These are phyloP conservation scores for Pythium phragmiticola DNA, from an alignment of 352 stramenopile species.

Conservation along the genomic window DNA sequence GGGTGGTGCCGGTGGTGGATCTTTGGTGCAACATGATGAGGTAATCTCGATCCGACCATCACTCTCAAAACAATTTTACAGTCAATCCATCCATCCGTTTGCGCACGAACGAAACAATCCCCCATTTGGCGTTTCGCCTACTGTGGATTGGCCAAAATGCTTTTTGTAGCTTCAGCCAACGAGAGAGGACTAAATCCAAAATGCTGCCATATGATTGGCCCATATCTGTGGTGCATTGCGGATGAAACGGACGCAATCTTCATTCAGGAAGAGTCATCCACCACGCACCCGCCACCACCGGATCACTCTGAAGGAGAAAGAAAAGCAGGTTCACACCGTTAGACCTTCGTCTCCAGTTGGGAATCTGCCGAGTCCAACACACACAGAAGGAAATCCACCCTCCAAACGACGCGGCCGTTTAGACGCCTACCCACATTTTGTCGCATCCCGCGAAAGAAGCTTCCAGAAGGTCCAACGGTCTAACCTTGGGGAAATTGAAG, in stretches of 20 bases:
- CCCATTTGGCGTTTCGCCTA: no score
- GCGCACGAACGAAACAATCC: no score
- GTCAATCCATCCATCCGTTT: no score
- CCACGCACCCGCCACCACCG: not conserved
- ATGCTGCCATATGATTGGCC: not conserved
- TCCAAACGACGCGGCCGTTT: not conserved
- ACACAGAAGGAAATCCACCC: not conserved
- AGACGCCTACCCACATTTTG: not conserved
- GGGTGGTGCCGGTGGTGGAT: not conserved
- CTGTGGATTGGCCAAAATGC: constrained; percentile 1
- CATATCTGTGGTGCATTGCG: not conserved
- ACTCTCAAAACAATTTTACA: not conserved
- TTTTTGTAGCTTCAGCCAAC: not conserved
- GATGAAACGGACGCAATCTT: constrained; percentile 5
- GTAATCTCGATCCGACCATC: not conserved
- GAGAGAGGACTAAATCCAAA: not conserved
- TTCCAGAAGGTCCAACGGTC: constrained; percentile 16
- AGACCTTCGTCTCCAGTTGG: constrained; percentile 5
- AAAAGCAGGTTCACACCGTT: not conserved
- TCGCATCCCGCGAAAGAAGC: not conserved
- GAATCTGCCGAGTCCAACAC: constrained; percentile 4
- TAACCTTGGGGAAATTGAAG: no score
- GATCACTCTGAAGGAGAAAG: not conserved
- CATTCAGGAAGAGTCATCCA: not conserved
- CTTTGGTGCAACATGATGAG: constrained; percentile 2